These are phyloP conservation scores for Penicillium malachiteum DNA, from an alignment of 495 filamentous ascomycete species.

Conservation along the genomic window DNA sequence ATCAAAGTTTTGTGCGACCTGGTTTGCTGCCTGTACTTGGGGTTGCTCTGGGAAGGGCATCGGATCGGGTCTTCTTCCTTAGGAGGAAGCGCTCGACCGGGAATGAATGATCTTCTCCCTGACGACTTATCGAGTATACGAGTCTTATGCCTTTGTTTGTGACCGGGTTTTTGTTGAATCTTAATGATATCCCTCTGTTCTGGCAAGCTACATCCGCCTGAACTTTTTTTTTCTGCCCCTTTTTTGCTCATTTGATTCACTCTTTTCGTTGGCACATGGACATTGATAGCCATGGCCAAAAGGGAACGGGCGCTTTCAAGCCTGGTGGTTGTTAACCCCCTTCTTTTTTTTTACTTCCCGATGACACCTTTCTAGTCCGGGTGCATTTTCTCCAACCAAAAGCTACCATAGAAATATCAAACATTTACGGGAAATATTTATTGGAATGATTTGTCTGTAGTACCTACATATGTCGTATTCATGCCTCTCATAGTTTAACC, in stretches of 20 bases:
- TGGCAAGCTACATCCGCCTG: slow-evolving; percentile 17
- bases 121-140: slow-evolving; percentile 34
- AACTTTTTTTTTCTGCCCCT: slow-evolving; percentile 9
- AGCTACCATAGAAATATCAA: slow-evolving; percentile 28
- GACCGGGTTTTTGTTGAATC: slow-evolving; percentile 27
- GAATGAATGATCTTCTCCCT: slow-evolving; percentile 8
- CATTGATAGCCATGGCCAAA: background rate
- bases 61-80: background rate
- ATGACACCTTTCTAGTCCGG: background rate
- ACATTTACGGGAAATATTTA: background rate
- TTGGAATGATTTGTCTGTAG: background rate
- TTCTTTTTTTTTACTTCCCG: slow-evolving; percentile 10
- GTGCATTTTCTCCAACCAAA: slow-evolving; percentile 12
- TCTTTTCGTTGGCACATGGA: background rate
- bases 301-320: slow-evolving; percentile 1
- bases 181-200: slow-evolving; percentile 37
- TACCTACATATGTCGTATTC: too few species aligned
- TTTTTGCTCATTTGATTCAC: slow-evolving; percentile 1
- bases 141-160: slow-evolving; percentile 30
- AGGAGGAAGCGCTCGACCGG: slow-evolving; percentile 9
- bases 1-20: slow-evolving; percentile 3
- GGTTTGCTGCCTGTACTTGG: background rate
- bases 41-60: background rate
- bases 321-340: slow-evolving; percentile 2
- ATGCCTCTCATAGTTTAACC: too few species aligned